These are phyloP conservation scores for Podaxis sp. DNA, from an alignment of 768 basidiomycete genomes.

Conservation along the genomic window DNA sequence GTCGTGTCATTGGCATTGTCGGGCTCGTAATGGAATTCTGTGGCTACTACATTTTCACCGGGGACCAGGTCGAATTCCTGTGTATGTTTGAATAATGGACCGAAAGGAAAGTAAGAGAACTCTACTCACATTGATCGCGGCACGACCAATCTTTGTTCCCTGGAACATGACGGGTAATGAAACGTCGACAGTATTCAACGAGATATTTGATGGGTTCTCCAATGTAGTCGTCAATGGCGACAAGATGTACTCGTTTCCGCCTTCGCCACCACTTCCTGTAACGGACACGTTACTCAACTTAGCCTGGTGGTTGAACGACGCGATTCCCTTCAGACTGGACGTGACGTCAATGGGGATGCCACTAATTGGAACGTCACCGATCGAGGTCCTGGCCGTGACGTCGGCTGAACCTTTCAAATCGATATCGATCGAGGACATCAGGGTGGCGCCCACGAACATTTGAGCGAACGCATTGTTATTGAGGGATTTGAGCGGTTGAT, in stretches of 20 bases:
- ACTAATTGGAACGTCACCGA: conserved; percentile 63
- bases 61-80: conserved; percentile 56
- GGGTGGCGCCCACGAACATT: conserved; percentile 58
- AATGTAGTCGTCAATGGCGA: conserved; percentile 54
- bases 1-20: conserved; percentile 60
- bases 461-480: conserved; percentile 48
- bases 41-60: conserved; percentile 44
- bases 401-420: conserved; percentile 53
- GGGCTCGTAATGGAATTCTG: conserved; percentile 69
- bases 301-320: conserved; percentile 52
- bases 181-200: conserved; percentile 53
- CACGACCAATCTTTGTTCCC: conserved; percentile 52
- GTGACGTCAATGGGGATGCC: conserved; percentile 60
- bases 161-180: conserved; percentile 56
- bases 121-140: conserved; percentile 48
- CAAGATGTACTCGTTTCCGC: conserved; percentile 55
- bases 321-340: conserved; percentile 55
- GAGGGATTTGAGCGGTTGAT: conserved; percentile 53
- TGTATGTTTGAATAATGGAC: not conserved
- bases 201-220: conserved; percentile 66
- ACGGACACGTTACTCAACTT: conserved; percentile 52
- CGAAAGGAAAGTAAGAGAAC: not conserved
- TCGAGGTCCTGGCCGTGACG: conserved; percentile 54
- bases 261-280: conserved; percentile 58
- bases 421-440: conserved; percentile 38